Conservation (phyloP, 2,329 filamentous ascomycete species). For the Ophiostoma ips region DNA sequence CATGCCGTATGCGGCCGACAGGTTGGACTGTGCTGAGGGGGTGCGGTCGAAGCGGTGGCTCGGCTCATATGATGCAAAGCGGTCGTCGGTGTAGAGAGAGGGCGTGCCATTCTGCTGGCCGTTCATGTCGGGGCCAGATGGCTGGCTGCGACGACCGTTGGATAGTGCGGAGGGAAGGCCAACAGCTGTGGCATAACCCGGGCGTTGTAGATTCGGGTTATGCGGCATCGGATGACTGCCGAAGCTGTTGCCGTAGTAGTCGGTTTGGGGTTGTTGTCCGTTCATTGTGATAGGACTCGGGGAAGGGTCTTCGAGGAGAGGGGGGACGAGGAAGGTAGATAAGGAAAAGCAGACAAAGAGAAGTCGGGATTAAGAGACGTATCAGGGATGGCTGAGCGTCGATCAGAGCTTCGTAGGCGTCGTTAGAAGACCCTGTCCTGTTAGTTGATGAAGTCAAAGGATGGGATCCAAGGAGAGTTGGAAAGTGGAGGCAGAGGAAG, state of each 20-base stretch:
- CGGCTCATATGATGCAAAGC: constrained; percentile 48
- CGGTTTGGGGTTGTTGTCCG: constrained; percentile 39
- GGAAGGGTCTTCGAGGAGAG: neutral
- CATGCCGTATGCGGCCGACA: constrained; percentile 29
- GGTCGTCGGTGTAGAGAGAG: constrained; percentile 57
- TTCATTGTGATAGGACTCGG: constrained; percentile 26
- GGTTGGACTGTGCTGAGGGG: constrained; percentile 19
- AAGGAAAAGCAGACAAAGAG: neutral
- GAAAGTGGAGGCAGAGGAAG: no score
- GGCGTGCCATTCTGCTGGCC: constrained; percentile 49
- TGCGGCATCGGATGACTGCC: constrained; percentile 43
- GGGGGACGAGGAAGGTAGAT: neutral
- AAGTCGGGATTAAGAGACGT: neutral
- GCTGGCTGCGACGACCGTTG: constrained; percentile 42
- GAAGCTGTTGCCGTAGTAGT: constrained; percentile 63
- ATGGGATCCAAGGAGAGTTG: neutral
- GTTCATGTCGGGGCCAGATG: constrained; percentile 53
- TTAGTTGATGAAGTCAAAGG: neutral
- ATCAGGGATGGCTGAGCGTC: neutral
- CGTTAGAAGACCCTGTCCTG: neutral
- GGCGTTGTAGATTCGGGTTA: constrained; percentile 52
- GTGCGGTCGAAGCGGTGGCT: constrained; percentile 33
- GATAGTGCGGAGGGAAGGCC: constrained; percentile 18
- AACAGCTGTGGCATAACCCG: constrained; percentile 46
- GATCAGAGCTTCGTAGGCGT: neutral